Evolutionary conservation across 2,329 filamentous ascomycete species (phyloP), one percentile per base, ranked within the genome.

Genomic region (Ophiocordyceps camponoti-saundersi): DNA sequence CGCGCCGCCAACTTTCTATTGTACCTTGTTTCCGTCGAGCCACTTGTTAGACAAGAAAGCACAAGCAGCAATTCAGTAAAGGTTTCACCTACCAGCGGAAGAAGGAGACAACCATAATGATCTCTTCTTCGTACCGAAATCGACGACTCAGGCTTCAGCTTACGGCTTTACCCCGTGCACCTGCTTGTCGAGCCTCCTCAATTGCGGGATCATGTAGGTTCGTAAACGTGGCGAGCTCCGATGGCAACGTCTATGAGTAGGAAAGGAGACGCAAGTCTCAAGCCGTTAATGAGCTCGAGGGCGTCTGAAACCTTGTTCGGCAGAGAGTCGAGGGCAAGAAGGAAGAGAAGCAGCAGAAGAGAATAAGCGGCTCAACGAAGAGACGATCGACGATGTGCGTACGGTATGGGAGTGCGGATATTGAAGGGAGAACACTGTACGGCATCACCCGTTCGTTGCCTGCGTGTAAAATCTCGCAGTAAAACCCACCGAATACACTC

Each of bases 1-100:
- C 85, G 78, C 57, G 79, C 76, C 56, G 83, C 81, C 61, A 95
- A 73, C 64, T 79, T 84, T 59, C 78, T 72, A 67, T 93, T 87
- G 70, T 96, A 96, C 88, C 89, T 85, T 29, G 26, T 29, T 29
- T 29, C 11, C 7, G 56, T 23, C 11, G 20, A 4, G 36, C 11
- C 20, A 20, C n/a, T 23, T 21, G 20, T 42, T 21, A 40, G 32
- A 34, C 32, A 34, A 32, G 4, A 15, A 15, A 34, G 36, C 3
- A 29, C 26, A 29, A 11, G n/a, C 36, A 40, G 36, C n/a, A n/a
- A 21, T 18, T 20, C 36, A 11, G 11, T 20, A 7, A 18, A 2
- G 18, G 36, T 13, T 20, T 40, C n/a, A n/a, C 47, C 11, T 48
- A 62, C 60, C 60, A 62, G 49, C 60, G 60, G 51, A 61, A 52